phyloP scores from a whole-genome alignment of 2,329 filamentous ascomycete species.

The Alternaria solani region DNA sequence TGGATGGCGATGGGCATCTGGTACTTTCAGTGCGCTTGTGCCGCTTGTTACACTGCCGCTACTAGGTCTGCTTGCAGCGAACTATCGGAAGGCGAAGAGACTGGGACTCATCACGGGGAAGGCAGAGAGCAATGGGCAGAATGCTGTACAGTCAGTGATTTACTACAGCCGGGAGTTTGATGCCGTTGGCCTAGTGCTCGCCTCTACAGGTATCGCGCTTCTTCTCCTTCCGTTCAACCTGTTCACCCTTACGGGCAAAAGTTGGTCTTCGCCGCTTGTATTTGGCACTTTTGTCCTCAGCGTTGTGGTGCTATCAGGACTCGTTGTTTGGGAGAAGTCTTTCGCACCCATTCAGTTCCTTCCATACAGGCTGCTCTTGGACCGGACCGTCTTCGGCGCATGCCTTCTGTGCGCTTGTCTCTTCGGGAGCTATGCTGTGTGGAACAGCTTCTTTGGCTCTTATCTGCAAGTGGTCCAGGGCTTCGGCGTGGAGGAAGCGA shows the following conservation, averaged over 20 bases:
- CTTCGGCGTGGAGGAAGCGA: slow-evolving; percentile 36
- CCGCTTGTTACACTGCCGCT: slow-evolving; percentile 68
- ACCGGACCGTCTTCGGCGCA: slow-evolving; percentile 58
- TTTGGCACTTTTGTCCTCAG: slow-evolving; percentile 45
- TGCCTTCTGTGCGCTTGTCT: slow-evolving; percentile 56
- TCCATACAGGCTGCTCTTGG: slow-evolving; percentile 46
- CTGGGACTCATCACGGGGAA: slow-evolving; percentile 56
- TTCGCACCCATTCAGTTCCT: slow-evolving; percentile 49
- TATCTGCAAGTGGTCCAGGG: slow-evolving; percentile 49
- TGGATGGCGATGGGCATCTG: slow-evolving; percentile 72
- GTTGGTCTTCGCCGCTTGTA: slow-evolving; percentile 36
- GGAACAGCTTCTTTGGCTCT: slow-evolving; percentile 50
- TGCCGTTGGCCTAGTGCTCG: slow-evolving; percentile 65
- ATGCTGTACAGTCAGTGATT: slow-evolving; percentile 54
- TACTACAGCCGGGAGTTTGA: slow-evolving; percentile 71
- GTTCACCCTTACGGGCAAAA: slow-evolving; percentile 32
- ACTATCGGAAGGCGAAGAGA: slow-evolving; percentile 66
- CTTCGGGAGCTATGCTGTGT: slow-evolving; percentile 40
- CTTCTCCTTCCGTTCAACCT: slow-evolving; percentile 73
- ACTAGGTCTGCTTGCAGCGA: slow-evolving; percentile 61
- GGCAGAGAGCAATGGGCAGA: slow-evolving; percentile 55
- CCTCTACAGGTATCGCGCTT: slow-evolving; percentile 66
- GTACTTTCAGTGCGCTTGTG: slow-evolving; percentile 69
- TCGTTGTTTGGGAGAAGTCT: slow-evolving; percentile 49
- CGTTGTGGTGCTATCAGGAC: slow-evolving; percentile 11